Conservation (phyloP, 2,329 filamentous ascomycete genomes). For the Cercospora sp. region DNA sequence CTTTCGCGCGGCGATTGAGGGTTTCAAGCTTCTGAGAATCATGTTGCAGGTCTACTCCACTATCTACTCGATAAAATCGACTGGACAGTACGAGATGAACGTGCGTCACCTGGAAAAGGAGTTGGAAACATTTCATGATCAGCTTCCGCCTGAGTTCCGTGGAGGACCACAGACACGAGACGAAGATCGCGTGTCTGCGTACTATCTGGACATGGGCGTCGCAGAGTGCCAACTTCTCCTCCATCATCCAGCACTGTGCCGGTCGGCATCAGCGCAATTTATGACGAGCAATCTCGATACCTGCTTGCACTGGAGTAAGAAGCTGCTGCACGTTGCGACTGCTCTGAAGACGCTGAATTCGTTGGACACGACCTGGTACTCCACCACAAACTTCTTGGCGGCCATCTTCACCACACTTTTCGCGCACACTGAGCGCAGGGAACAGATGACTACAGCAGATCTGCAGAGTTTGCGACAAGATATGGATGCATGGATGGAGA, state of each 20-base stretch:
- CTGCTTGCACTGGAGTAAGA: slow-evolving; percentile 65
- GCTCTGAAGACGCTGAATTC: slow-evolving; percentile 64
- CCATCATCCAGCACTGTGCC: slow-evolving; percentile 55
- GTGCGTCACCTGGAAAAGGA: slow-evolving; percentile 67
- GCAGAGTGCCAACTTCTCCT: slow-evolving; percentile 53
- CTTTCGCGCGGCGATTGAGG: slow-evolving; percentile 66
- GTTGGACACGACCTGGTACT: slow-evolving; percentile 77
- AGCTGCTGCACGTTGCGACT: slow-evolving; percentile 62
- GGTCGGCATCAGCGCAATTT: slow-evolving; percentile 58
- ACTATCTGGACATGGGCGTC: slow-evolving; percentile 53
- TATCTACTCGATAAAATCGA: slow-evolving; percentile 69
- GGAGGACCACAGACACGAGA: slow-evolving; percentile 48
- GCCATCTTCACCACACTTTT: slow-evolving; percentile 73
- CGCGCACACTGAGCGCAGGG: slow-evolving; percentile 66
- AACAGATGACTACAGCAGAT: slow-evolving; percentile 59
- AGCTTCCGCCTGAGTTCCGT: slow-evolving; percentile 62
- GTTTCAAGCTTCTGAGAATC: slow-evolving; percentile 64
- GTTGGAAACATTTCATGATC: slow-evolving; percentile 62
- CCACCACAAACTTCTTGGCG: slow-evolving; percentile 68
- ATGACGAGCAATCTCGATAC: slow-evolving; percentile 56
- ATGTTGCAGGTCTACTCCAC: slow-evolving; percentile 73
- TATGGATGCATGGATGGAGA: slow-evolving; percentile 68
- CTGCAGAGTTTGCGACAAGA: slow-evolving; percentile 62
- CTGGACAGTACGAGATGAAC: slow-evolving; percentile 57
- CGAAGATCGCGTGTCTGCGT: slow-evolving; percentile 51